Conservation (phyloP, 352 stramenopile species). For the Aphanomyces cochlioides region DNA sequence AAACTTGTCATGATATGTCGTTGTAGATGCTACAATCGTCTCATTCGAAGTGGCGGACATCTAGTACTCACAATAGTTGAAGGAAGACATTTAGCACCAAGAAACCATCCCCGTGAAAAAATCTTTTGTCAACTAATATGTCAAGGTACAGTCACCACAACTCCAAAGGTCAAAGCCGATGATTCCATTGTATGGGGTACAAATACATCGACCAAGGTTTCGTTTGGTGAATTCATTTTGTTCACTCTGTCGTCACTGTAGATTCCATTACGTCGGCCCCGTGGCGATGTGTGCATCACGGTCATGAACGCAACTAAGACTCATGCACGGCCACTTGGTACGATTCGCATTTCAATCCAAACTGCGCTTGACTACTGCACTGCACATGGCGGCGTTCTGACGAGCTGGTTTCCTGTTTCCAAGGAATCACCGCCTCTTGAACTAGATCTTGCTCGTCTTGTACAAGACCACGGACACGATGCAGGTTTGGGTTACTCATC, state of each 20-base stretch:
- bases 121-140: constrained; percentile 7
- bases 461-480: not conserved
- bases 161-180: constrained; percentile 14
- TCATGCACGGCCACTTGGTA: not conserved
- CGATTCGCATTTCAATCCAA: constrained; percentile 14
- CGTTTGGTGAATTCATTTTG: not conserved
- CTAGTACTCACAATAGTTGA: constrained; percentile 2
- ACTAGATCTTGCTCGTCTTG: constrained; percentile 9
- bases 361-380: constrained; percentile 14
- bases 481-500: constrained; percentile 3
- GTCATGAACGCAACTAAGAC: constrained; percentile 1
- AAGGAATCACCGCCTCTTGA: constrained; percentile 19
- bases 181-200: constrained; percentile 5
- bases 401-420: constrained; percentile 12
- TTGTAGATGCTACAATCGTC: constrained; percentile 22
- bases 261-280: constrained; percentile 20
- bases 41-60: constrained; percentile 10
- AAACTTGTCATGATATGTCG: not conserved
- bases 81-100: constrained; percentile 2
- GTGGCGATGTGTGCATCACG: not conserved
- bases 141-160: constrained; percentile 15
- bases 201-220: constrained; percentile 16
- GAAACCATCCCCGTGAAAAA: not conserved
- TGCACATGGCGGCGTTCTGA: not conserved
- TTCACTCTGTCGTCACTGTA: constrained; percentile 5